Conservation (phyloP, 768 basidiomycete genomes). For the Kockovaella imperatae region DNA sequence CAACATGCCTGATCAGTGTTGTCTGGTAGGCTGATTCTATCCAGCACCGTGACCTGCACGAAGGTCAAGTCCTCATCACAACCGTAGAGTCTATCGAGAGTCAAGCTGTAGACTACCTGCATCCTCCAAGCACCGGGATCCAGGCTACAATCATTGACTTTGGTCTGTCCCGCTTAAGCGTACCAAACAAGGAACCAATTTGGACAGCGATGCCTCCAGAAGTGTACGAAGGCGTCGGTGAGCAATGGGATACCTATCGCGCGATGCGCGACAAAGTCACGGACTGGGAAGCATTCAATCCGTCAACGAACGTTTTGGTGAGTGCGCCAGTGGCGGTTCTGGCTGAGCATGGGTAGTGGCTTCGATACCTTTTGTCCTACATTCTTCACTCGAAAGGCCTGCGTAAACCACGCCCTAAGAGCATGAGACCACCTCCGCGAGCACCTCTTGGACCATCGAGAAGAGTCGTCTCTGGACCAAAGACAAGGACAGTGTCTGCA, state of each 20-base stretch:
- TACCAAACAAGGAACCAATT: constrained; percentile 50
- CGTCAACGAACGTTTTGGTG: constrained; percentile 86
- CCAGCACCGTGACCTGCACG: constrained; percentile 97
- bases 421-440: too few relatives aligned
- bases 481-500: too few relatives aligned
- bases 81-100: neutral
- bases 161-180: constrained; percentile 76
- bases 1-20: neutral
- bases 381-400: neutral
- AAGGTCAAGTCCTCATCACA: constrained; percentile 88
- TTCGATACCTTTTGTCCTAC: neutral
- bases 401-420: neutral
- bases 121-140: constrained; percentile 52
- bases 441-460: too few relatives aligned
- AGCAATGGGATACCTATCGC: constrained; percentile 88
- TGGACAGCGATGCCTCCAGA: constrained; percentile 83
- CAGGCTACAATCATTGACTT: constrained; percentile 85
- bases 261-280: constrained; percentile 64
- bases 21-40: neutral
- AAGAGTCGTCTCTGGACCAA: too few relatives aligned
- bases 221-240: constrained; percentile 85
- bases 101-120: constrained; percentile 11
- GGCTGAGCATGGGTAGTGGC: neutral
- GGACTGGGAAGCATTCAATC: constrained; percentile 69
- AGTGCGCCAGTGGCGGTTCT: constrained; percentile 22